Base-by-base conservation (phyloP, 257 asterid species). In the Asclepias syriaca region DNA sequence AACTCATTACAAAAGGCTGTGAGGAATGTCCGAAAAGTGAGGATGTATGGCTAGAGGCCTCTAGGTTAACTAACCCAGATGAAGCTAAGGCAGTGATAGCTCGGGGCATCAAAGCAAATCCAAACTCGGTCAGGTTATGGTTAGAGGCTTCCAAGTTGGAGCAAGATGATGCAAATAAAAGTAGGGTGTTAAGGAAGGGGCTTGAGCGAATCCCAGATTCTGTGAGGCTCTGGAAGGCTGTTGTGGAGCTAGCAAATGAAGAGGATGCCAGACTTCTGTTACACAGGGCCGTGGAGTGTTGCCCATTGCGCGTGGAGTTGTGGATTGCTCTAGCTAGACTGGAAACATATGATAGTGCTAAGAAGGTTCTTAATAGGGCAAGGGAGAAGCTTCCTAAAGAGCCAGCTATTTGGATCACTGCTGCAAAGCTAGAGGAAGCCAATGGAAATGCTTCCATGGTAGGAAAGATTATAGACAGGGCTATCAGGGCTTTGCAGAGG, bases 1-100 rank as follows among this genome's bases (percentile, higher is more conserved):
- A 86, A 65, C 81, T 93, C 81, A 88, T 93, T 22, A 84, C 72
- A 78, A 89, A 72, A 72, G 97, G 98, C 1, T 93, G 97, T 24
- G 95, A 91, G 65, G 94, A 93, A 58, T 93, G 98, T 69, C 97
- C 96, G 0, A 91, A 82, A 69, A 89, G 85, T 53, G 98, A 91
- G 81, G 98, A 93, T 82, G 89, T 91, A 6, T 93, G 98, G 98
- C 76, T 93, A 68, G 98, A 93, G 86, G 96, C 97, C 0, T 91
- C 92, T 66, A 91, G 97, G n/a, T 71, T 93, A 79, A 86, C 96
- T 0, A 82, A 87, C 63, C 89, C 88, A 37, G 75, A 53, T 34
- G 97, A 93, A 67, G 94, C 96, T 4, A 93, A 93, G 84, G 96
- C 96, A 7, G 97, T 93, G 75, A 93, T 93, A 71, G 92, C 96